Conservation (phyloP, 768 basidiomycete genomes). For the Boletus bicolor region DNA sequence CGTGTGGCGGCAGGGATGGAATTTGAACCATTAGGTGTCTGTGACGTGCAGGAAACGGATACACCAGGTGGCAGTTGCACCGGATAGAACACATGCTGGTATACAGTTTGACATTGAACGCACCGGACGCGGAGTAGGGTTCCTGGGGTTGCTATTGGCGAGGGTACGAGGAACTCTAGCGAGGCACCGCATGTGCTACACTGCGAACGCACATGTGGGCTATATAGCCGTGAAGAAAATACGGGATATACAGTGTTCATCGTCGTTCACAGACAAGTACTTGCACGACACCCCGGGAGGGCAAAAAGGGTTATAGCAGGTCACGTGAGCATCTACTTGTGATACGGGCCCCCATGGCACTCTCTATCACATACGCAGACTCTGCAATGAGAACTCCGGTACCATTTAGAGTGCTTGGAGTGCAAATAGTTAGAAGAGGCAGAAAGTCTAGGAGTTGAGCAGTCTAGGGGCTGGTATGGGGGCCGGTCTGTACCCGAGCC, state of each 20-base stretch:
- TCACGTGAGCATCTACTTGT: slow-evolving; percentile 15
- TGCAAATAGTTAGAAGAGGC: background rate
- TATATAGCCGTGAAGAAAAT: slow-evolving; percentile 62
- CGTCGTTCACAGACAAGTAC: slow-evolving; percentile 22
- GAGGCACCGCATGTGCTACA: slow-evolving; percentile 54
- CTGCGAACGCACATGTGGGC: slow-evolving; percentile 62
- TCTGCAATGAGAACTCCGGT: background rate
- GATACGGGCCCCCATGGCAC: background rate
- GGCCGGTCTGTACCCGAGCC: too few species aligned
- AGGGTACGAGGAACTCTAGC: slow-evolving; percentile 70
- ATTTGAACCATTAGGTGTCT: slow-evolving; percentile 20
- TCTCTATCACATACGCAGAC: background rate
- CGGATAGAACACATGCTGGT: slow-evolving; percentile 66
- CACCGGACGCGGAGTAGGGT: slow-evolving; percentile 67
- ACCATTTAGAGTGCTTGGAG: background rate
- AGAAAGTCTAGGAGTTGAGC: too few species aligned
- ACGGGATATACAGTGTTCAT: slow-evolving; percentile 49
- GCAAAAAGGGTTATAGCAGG: slow-evolving; percentile 7
- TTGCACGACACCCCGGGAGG: background rate
- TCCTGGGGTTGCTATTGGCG: slow-evolving; percentile 50
- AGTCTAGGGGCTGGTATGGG: too few species aligned
- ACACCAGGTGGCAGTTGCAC: slow-evolving; percentile 46
- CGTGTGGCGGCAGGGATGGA: slow-evolving; percentile 22
- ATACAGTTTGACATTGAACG: slow-evolving; percentile 58
- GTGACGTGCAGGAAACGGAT: slow-evolving; percentile 10